Percentiles rank a stretch among this genome's conserved stretches.
Conservation (phyloP, 805 yeast species). For the Pichia thaimueangensis region DNA sequence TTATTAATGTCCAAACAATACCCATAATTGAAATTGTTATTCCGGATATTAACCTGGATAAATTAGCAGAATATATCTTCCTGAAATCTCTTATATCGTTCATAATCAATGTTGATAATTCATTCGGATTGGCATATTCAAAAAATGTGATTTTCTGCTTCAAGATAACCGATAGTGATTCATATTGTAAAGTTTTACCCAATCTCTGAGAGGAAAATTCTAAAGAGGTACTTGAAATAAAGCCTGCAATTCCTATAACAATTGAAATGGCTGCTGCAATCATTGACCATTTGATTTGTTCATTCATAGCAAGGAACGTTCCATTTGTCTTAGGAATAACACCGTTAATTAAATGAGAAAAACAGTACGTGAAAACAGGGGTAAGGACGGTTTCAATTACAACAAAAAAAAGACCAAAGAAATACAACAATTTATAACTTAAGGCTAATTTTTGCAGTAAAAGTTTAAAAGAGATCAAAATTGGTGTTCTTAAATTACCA, state of each 20-base stretch:
- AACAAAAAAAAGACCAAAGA: constrained; percentile 48
- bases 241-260: constrained; percentile 53
- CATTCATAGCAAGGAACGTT: constrained; percentile 23
- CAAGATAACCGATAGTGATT: constrained; percentile 42
- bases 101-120: constrained; percentile 59
- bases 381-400: constrained; percentile 54
- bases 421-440: constrained; percentile 22
- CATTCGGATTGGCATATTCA: constrained; percentile 39
- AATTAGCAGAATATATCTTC: constrained; percentile 52
- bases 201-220: constrained; percentile 62
- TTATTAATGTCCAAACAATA: constrained; percentile 64
- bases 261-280: constrained; percentile 57
- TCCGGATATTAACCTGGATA: constrained; percentile 49
- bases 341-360: constrained; percentile 62
- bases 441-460: constrained; percentile 3
- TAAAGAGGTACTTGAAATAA: constrained; percentile 43
- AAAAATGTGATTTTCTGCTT: constrained; percentile 52
- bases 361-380: constrained; percentile 74
- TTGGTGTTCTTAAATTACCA: constrained; percentile 8
- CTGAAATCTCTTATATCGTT: constrained; percentile 81
- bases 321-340: constrained; percentile 42
- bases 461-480: constrained; percentile 8
- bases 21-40: constrained; percentile 53
- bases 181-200: constrained; percentile 48
- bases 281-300: constrained; percentile 58